These are phyloP conservation scores for Talaromyces funiculosus DNA, from an alignment of 2,329 filamentous ascomycete species.

Conservation along the genomic window DNA sequence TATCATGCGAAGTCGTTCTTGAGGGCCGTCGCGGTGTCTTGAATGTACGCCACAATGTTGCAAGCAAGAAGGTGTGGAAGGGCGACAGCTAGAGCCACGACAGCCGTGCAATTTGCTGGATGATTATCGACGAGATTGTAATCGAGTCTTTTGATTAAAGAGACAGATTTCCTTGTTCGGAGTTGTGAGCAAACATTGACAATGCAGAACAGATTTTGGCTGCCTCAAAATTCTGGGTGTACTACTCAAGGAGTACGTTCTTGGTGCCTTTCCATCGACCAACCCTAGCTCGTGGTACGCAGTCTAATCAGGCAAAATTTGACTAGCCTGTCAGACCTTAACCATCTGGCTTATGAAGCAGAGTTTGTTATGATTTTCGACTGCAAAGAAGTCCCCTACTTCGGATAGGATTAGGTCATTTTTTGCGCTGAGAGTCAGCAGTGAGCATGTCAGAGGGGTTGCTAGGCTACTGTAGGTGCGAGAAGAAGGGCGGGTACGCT, in stretches of 20 bases:
- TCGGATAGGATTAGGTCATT: not conserved
- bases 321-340: constrained; percentile 19
- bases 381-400: not conserved
- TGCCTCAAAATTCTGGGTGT: constrained; percentile 42
- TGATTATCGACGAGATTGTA: no score
- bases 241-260: constrained; percentile 14
- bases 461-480: no score
- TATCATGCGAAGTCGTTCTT: not conserved
- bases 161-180: constrained; percentile 44
- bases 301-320: constrained; percentile 47
- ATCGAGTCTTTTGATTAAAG: constrained; percentile 45
- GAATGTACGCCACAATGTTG: not conserved
- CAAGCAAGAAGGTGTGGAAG: not conserved
- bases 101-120: no score
- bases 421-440: not conserved
- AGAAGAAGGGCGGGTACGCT: no score
- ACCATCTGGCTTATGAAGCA: not conserved
- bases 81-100: constrained; percentile 41
- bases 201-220: constrained; percentile 47
- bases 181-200: constrained; percentile 41
- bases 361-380: not conserved
- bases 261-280: constrained; percentile 15
- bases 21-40: not conserved
- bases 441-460: no score
- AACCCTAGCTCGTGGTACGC: constrained; percentile 34